phyloP scores from a whole-genome alignment of 1,284 basidiomycete genomes.

The Somion occarium region DNA sequence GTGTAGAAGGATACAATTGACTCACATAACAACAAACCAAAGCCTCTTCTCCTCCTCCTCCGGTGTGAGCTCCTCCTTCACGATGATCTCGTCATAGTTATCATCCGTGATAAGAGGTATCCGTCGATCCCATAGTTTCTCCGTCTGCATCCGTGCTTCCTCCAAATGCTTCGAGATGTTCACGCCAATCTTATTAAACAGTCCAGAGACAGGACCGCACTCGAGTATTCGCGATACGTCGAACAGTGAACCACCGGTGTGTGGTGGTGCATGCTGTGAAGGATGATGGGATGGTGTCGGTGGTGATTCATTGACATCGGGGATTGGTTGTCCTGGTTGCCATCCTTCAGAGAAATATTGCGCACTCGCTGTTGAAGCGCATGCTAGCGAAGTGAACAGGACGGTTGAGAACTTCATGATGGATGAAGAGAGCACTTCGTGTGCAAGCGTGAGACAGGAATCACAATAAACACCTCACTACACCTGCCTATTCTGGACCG shows the following conservation, averaged over 20 bases:
- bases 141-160: conserved; percentile 28
- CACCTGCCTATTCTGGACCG: conserved; percentile 7
- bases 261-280: conserved; percentile 12
- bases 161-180: conserved; percentile 61
- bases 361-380: conserved; percentile 38
- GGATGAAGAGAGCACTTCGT: conserved; percentile 13
- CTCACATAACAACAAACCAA: conserved; percentile 73
- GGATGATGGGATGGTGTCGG: conserved; percentile 13
- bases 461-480: background rate
- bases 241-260: conserved; percentile 24
- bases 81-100: conserved; percentile 64
- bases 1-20: conserved; percentile 9
- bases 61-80: conserved; percentile 54
- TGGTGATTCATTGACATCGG: conserved; percentile 21
- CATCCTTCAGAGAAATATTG: conserved; percentile 78
- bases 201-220: conserved; percentile 42
- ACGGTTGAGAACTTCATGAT: conserved; percentile 48
- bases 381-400: conserved; percentile 31
- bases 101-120: conserved; percentile 72
- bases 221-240: conserved; percentile 45
- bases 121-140: conserved; percentile 60
- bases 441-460: conserved; percentile 4
- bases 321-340: conserved; percentile 60
- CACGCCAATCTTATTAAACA: conserved; percentile 56
- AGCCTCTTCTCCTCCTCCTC: conserved; percentile 61